Evolutionary conservation across 176 grass and related monocot species (phyloP), one percentile per base, ranked within the genome.

Genomic region (Avena sativa): DNA sequence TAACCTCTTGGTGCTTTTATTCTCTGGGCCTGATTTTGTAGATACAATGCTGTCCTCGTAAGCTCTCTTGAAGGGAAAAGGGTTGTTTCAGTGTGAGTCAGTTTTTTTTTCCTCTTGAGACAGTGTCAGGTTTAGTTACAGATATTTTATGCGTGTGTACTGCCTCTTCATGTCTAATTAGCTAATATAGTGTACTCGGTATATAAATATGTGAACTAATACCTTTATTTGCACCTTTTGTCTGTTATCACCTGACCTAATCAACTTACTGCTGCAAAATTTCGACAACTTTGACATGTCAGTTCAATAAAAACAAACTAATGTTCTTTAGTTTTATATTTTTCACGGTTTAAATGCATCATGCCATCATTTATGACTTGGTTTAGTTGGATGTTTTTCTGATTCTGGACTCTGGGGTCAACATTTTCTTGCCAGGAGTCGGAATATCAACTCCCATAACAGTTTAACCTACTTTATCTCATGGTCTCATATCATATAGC

Each of bases 11-110:
- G 43, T 50, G 1, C 10, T 43, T 90, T 38, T 79, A 55, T 50
- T 52, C 30, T 83, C 21, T 79, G 20, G 16, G 71, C 62, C 26
- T 94, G 76, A 55, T 74, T 94, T 78, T 77, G 55, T 89, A 99
- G 97, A 79, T 99, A 85, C 79, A 89, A 90, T 84, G 90, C 88
- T 85, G 84, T 94, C 43, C 79, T 99, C 46, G 23, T 99, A 80
- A 94, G 85, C 74, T 99, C 94, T 80, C 92, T 96, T 43, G 89
- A 94, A 89, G 92, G 92, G 34, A 93, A 88, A 92, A 84, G 79
- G 58, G 89, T 93, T 40, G 70, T 96, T 60, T 91, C 94, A 13
- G 91, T 95, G 97, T 96, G 90, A 85, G 74, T 52, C 72, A 9
- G 12, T 75, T 49, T 52, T 26, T 26, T 74, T 8, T 30, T 52